A percentile compares a stretch with the other conserved stretches of the same genome.
Conservation (phyloP, 1,284 basidiomycete species). For the Cerrena zonata region DNA sequence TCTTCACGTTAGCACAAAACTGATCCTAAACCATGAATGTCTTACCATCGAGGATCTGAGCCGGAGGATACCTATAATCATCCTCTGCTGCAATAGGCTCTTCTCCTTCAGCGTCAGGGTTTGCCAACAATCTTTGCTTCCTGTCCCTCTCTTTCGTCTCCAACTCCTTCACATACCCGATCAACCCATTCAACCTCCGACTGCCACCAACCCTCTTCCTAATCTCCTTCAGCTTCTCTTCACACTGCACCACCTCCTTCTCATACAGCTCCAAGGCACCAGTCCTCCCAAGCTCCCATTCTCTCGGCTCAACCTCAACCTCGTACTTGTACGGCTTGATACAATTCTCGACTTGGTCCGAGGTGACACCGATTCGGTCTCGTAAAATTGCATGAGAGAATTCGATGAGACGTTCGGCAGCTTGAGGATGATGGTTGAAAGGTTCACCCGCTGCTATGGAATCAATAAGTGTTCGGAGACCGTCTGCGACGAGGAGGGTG, state of each 20-base stretch:
- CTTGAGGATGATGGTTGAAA: constrained; percentile 84
- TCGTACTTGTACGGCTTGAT: constrained; percentile 99
- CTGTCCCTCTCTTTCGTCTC: constrained; percentile 79
- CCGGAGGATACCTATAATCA: constrained; percentile 81
- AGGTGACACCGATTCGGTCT: constrained; percentile 86
- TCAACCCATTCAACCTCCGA: constrained; percentile 71
- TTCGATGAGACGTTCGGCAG: constrained; percentile 82
- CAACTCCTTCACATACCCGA: constrained; percentile 76
- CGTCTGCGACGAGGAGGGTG: constrained; percentile 92
- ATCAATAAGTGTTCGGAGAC: constrained; percentile 83
- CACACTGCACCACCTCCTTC: constrained; percentile 80
- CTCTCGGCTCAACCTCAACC: constrained; percentile 81
- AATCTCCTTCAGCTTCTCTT: constrained; percentile 81
- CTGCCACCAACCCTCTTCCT: constrained; percentile 81
- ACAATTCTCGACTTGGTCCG: constrained; percentile 98
- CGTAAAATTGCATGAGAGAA: constrained; percentile 90
- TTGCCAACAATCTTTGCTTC: constrained; percentile 42
- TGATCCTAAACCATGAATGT: constrained; percentile 11
- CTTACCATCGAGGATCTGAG: constrained; percentile 84
- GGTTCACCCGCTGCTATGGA: constrained; percentile 84
- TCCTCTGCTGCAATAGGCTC: constrained; percentile 39
- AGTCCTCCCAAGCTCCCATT: constrained; percentile 85
- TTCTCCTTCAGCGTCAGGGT: constrained; percentile 38
- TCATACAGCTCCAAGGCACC: constrained; percentile 76
- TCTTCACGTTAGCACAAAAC: constrained; percentile 3